These are phyloP conservation scores for Clavispora santaluciae DNA, from an alignment of 805 yeast genomes.

Conservation along the genomic window DNA sequence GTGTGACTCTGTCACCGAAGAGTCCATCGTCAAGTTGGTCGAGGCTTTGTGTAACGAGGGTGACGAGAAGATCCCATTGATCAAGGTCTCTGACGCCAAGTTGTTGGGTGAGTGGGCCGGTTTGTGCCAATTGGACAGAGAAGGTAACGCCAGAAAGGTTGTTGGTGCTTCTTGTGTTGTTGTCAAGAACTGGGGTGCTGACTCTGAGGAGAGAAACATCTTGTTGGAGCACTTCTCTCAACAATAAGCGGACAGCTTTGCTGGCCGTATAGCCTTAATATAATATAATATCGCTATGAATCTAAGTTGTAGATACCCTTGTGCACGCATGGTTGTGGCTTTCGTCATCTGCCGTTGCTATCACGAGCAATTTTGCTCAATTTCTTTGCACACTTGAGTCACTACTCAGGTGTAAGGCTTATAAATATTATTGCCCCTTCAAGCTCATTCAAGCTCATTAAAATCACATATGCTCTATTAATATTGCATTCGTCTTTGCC, in stretches of 20 bases:
- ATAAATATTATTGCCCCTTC: no score
- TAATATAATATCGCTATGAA: constrained; percentile 1
- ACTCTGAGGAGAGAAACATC: constrained; percentile 94
- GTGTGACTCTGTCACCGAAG: constrained; percentile 98
- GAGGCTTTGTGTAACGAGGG: constrained; percentile 99
- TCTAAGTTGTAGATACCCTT: background rate
- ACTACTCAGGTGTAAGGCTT: no score
- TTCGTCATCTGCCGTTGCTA: no score
- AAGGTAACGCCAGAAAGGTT: constrained; percentile 99
- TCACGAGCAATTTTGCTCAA: no score
- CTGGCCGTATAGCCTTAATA: constrained; percentile 1
- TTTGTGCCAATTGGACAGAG: constrained; percentile 98
- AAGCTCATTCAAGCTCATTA: no score
- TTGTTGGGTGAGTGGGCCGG: constrained; percentile 99
- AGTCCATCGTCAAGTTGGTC: constrained; percentile 90
- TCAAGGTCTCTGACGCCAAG: constrained; percentile 99
- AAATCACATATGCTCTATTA: no score
- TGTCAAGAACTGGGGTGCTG: constrained; percentile 99
- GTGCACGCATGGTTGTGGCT: no score
- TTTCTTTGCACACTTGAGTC: no score
- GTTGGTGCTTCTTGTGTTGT: constrained; percentile 99
- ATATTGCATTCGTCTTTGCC: no score
- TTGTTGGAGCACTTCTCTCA: constrained; percentile 93
- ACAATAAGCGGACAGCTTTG: constrained; percentile 46
- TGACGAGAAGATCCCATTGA: constrained; percentile 92